Evolutionary conservation across 1,139 yeast genomes (phyloP), one percentile per base, ranked within the genome.

Genomic region (Spathaspora jeffriesii): DNA sequence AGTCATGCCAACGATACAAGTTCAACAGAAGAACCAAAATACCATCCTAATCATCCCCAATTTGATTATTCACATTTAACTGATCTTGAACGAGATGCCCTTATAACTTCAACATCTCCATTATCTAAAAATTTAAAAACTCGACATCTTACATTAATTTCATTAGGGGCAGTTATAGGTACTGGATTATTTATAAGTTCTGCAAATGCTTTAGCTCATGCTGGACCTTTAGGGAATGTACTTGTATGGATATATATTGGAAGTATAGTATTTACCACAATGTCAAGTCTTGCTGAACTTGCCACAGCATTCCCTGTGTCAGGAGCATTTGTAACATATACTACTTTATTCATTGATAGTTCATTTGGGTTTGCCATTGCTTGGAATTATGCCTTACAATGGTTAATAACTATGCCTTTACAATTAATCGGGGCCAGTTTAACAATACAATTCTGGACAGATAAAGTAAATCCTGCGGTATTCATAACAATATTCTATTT

Each of bases 91-190:
- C 53, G 68, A 55, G 71, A 70, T 41, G 69, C 70, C 13, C 57
- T 67, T 22, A 63, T 64, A 15, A 66, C 70, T 13, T 62, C 70
- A 13, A 63, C 63, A 13, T 59, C 66, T 23, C 71, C 70, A 5
- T 57, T 67, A 38, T 58, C 65, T n/a, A 56, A 70, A 46, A 59
- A 68, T n/a, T 62, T 71, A 47, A 68, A 63, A 48, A 63, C 67
- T 28, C 62, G 76, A 60, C 77, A 72, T 52, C 61, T 72, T 48
- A 71, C 69, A 45, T 69, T 71, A 67, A 72, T 73, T 50, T 71
- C 76, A 23, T 58, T 73, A 43, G 73, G 77, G 31, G 75, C 76
- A 22, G 67, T 71, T 42, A 70, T 73, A 40, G 79, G 79, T 39
- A 63, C 73, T 22, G 78, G 78, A 43, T 59, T 73, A 36, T 71